A percentile compares a stretch with the other conserved stretches of the same genome.
These are phyloP conservation scores for Ophiostoma ips DNA, from an alignment of 2,329 filamentous ascomycete genomes.

Conservation along the genomic window DNA sequence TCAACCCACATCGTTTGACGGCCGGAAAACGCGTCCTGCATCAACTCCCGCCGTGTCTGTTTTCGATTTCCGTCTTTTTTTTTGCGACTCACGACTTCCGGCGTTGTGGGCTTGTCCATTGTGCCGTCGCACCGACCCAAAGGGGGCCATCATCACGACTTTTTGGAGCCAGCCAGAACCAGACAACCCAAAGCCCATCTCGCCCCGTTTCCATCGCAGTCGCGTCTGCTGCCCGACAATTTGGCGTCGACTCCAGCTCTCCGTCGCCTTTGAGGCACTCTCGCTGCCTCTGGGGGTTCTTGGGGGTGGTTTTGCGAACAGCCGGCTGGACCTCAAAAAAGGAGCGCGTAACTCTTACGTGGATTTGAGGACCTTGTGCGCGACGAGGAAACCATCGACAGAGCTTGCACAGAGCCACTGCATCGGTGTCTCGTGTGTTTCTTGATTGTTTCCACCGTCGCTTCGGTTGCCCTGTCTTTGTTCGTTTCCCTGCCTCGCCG, in stretches of 20 bases:
- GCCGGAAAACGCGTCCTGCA: constrained; percentile 36
- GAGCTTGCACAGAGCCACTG: background rate
- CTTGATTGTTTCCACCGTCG: background rate
- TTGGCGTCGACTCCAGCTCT: constrained; percentile 30
- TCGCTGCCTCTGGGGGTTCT: constrained; percentile 24
- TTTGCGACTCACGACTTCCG: constrained; percentile 12
- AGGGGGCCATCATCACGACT: background rate
- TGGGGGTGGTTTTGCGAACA: constrained; percentile 15
- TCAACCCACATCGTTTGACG: constrained; percentile 26
- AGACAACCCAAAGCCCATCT: background rate
- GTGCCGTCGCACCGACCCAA: background rate
- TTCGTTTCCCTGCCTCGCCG: background rate
- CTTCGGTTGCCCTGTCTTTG: background rate
- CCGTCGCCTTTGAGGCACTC: constrained; percentile 17
- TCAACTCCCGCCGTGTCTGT: constrained; percentile 19
- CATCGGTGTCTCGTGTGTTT: background rate
- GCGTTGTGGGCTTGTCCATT: constrained; percentile 3
- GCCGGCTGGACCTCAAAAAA: background rate
- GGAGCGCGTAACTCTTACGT: background rate
- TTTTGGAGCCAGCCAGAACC: background rate
- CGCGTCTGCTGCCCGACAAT: constrained; percentile 19
- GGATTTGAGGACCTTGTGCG: background rate
- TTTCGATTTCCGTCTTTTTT: constrained; percentile 1
- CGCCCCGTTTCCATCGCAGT: constrained; percentile 17
- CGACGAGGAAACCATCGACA: background rate